Conservation (phyloP, 371 early-diverging fungal species). For the Actinomortierella wolfii region DNA sequence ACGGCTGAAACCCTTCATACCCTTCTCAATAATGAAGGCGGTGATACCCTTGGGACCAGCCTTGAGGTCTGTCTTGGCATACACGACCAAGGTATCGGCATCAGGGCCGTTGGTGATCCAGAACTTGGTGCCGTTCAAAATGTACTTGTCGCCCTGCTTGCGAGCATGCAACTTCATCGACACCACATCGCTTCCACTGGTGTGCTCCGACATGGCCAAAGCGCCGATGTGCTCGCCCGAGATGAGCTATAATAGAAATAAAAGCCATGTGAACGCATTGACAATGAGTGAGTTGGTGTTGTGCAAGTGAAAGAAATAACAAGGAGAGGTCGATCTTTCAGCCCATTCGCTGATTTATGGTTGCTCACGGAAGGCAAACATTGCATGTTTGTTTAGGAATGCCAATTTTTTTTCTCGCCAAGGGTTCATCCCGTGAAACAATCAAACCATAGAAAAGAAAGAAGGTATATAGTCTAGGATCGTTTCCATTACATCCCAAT, state of each 20-base stretch:
- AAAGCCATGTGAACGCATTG: no score
- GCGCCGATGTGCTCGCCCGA: conserved; percentile 93
- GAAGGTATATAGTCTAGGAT: neutral
- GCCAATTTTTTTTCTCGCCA: neutral
- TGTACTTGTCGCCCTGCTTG: conserved; percentile 80
- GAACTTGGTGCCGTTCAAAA: conserved; percentile 89
- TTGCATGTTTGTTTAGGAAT: no score
- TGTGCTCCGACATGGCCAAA: conserved; percentile 95
- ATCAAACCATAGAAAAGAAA: neutral
- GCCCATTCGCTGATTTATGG: no score
- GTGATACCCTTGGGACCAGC: conserved; percentile 91
- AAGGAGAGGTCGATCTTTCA: no score
- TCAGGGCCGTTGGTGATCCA: conserved; percentile 99
- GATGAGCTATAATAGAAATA: conserved; percentile 59
- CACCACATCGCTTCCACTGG: conserved; percentile 93
- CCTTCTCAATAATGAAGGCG: conserved; percentile 93
- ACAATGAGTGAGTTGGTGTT: no score
- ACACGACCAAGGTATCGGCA: conserved; percentile 92
- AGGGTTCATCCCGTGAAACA: neutral
- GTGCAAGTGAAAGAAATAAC: no score
- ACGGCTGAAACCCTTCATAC: conserved; percentile 86
- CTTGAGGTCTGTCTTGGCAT: conserved; percentile 88
- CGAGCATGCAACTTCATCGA: conserved; percentile 91
- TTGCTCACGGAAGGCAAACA: no score
- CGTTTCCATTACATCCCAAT: neutral